Evolutionary conservation across 768 basidiomycete species (phyloP), one percentile per base, ranked within the genome.

Genomic region (Lactarius evosmus): DNA sequence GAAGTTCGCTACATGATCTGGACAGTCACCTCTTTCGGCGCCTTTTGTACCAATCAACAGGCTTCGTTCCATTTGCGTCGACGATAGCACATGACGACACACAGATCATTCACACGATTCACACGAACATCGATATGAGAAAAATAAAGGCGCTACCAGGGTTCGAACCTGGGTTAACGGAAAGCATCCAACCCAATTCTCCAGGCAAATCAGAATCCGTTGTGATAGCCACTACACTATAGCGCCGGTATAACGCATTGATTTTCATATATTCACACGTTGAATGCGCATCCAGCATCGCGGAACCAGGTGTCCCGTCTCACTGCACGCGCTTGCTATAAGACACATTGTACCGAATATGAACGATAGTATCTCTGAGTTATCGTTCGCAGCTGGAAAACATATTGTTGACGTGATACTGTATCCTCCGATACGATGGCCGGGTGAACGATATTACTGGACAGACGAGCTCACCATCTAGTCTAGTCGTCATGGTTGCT

Each of bases 191-290:
- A n/a, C n/a, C n/a, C 27, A 34, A 8, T 3, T n/a, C n/a, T n/a
- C n/a, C n/a, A n/a, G n/a, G 11, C 14, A 14, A 19, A 53, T 65
- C 63, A 65, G 63, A 65, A 65, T 65, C 63, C 54, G 63, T 41
- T 60, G 63, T 65, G 63, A 65, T 65, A 65, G 63, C 63, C 63
- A 65, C 63, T 65, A 65, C 63, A 65, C 63, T 65, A 65, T 65
- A 56, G 63, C 63, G 63, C 63, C 63, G 17, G 4, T 22, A 34
- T 16, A 7, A 29, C 32, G 3, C 25, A 5, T 33, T 7, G 2
- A n/a, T 25, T 25, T 36, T 22, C 58, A 50, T 25, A 33, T 9
- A 27, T 34, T 25, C 30, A 36, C 25, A 16, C 38, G 46, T 52
- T 22, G 52, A 53, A 25, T 12, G 12, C 9, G n/a, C n/a, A 8